Evolutionary conservation across 2,329 filamentous ascomycete genomes (phyloP).

Genomic region (Venturia nashicola): DNA sequence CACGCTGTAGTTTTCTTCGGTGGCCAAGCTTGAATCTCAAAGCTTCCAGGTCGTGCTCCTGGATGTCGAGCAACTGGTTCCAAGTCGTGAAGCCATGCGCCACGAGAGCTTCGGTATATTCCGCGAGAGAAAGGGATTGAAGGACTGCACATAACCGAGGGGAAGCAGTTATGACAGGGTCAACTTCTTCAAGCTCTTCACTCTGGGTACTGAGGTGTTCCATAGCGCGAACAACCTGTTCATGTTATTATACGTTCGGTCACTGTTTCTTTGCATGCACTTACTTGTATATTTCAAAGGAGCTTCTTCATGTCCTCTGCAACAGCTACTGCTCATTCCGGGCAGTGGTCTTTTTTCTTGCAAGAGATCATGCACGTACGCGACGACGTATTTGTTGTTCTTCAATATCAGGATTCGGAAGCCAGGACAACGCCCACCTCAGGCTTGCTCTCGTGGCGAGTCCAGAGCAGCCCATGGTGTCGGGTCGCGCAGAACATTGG

Average conservation of each 20-base stretch:
- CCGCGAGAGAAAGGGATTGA: background rate
- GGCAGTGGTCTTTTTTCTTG: background rate
- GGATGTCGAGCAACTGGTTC: conserved; percentile 11
- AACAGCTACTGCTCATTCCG: background rate
- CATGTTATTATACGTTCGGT: background rate
- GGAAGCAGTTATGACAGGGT: background rate
- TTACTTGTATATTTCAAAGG: background rate
- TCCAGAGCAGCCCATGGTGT: background rate
- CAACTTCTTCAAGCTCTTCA: background rate
- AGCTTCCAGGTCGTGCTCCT: conserved; percentile 10
- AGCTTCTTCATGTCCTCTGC: background rate
- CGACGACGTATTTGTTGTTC: background rate
- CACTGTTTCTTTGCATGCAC: background rate
- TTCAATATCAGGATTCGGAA: background rate
- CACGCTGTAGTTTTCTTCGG: conserved; percentile 12
- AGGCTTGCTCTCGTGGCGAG: background rate
- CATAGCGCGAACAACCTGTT: background rate
- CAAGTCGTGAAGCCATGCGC: conserved; percentile 13
- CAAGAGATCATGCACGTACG: background rate
- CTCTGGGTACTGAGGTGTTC: background rate
- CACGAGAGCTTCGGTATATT: conserved; percentile 10
- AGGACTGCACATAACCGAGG: background rate
- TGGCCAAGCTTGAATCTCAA: conserved; percentile 12
- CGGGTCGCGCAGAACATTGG: no score
- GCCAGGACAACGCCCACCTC: background rate